phyloP scores from a whole-genome alignment of 192 early-diverging fungal genomes.

The Coemansia asiatica region DNA sequence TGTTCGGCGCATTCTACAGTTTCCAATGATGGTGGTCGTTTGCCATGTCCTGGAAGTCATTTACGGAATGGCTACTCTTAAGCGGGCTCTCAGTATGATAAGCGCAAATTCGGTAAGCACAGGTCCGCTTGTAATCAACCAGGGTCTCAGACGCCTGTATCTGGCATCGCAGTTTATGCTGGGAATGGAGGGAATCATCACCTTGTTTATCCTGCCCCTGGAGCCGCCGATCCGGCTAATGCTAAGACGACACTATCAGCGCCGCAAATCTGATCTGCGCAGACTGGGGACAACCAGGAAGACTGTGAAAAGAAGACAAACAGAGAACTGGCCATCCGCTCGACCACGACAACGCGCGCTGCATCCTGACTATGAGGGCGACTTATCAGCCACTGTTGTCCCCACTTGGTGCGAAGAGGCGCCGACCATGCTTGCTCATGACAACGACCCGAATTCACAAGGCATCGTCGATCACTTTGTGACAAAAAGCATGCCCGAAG shows the following conservation, averaged over 20 bases:
- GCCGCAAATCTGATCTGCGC: slow-evolving; percentile 22
- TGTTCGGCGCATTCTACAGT: slow-evolving; percentile 49
- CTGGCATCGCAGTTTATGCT: slow-evolving; percentile 46
- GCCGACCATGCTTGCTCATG: not conserved
- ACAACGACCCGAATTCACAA: not conserved
- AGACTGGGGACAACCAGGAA: slow-evolving; percentile 24
- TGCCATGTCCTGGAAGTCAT: slow-evolving; percentile 50
- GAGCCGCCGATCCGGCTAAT: slow-evolving; percentile 51
- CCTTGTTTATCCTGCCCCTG: slow-evolving; percentile 41
- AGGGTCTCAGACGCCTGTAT: slow-evolving; percentile 31
- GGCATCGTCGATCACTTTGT: slow-evolving; percentile 9
- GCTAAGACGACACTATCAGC: slow-evolving; percentile 39
- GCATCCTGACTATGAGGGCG: not conserved
- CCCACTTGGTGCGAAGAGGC: slow-evolving; percentile 8
- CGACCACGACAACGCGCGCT: not conserved
- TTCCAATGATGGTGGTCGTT: slow-evolving; percentile 47
- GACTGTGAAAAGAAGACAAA: slow-evolving; percentile 9
- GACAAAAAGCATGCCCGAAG: not conserved
- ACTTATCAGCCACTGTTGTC: not conserved
- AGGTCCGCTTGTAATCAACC: slow-evolving; percentile 2
- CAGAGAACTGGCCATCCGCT: slow-evolving; percentile 25
- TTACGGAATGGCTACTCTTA: slow-evolving; percentile 35
- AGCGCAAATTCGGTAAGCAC: slow-evolving; percentile 10
- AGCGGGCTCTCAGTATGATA: slow-evolving; percentile 26
- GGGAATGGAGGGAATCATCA: slow-evolving; percentile 48